Conservation (phyloP, 305 asterid species). For the Fraxinus platypoda region DNA sequence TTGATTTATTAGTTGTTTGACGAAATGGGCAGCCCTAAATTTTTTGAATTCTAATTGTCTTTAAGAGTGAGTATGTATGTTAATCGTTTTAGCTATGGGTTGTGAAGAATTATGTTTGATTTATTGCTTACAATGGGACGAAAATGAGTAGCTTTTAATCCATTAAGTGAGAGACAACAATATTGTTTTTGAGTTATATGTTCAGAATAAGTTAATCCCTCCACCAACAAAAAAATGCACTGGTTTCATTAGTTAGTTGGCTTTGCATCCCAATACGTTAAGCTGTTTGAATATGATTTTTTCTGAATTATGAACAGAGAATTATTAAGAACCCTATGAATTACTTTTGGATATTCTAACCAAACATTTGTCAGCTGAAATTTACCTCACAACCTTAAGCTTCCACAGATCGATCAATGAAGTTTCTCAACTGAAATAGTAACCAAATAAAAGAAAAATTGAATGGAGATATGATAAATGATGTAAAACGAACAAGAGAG, state of each 20-base stretch:
- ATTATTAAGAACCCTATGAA: not conserved
- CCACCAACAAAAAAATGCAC: not conserved
- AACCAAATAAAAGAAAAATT: no score
- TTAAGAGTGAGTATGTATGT: not conserved
- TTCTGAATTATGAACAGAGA: not conserved
- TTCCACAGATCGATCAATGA: no score
- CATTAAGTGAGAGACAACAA: not conserved
- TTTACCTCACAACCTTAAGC: no score
- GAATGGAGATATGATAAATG: no score
- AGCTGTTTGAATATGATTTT: conserved; percentile 1
- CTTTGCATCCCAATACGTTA: not conserved
- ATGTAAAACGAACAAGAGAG: no score
- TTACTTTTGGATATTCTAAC: not conserved
- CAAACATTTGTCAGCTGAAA: no score
- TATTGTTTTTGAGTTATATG: not conserved
- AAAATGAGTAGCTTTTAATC: not conserved
- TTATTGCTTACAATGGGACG: not conserved
- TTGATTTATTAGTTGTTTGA: conserved; percentile 2
- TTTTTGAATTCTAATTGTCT: not conserved
- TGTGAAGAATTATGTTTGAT: not conserved
- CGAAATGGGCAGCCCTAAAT: conserved; percentile 9
- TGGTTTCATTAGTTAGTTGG: not conserved
- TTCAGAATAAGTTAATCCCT: no score
- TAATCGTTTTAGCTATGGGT: not conserved
- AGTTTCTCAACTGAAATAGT: no score